Evolutionary conservation across 768 basidiomycete genomes (phyloP).

Genomic region (Pisolithus tinctorius): DNA sequence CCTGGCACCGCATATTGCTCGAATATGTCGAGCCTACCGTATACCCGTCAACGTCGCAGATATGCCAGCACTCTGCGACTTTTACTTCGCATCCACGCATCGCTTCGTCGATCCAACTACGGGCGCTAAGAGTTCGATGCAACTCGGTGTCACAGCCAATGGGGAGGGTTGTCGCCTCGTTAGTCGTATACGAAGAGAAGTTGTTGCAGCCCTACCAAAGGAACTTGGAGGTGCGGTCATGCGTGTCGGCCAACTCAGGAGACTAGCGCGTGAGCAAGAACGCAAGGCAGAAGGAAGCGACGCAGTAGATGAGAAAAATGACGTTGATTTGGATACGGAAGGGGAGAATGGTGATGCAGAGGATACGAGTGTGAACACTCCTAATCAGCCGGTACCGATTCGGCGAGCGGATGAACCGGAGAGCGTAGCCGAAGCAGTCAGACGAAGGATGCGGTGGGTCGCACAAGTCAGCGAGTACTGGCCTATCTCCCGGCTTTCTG

Average conservation of each 20-base stretch:
- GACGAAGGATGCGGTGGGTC: conserved; percentile 84
- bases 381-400: conserved; percentile 63
- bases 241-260: conserved; percentile 65
- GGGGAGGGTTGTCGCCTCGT: conserved; percentile 86
- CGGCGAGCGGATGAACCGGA: conserved; percentile 29
- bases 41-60: conserved; percentile 87
- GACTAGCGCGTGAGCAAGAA: conserved; percentile 36
- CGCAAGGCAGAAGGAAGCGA: conserved; percentile 1
- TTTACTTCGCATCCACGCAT: conserved; percentile 80
- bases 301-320: conserved; percentile 10
- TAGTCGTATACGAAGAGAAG: conserved; percentile 72
- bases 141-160: conserved; percentile 85
- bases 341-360: conserved; percentile 44
- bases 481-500: conserved; percentile 72
- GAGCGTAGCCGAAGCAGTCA: conserved; percentile 39
- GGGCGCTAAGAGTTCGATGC: conserved; percentile 45
- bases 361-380: conserved; percentile 48
- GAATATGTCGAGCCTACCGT: conserved; percentile 45
- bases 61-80: conserved; percentile 81
- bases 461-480: conserved; percentile 97
- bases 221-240: conserved; percentile 70
- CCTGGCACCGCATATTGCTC: conserved; percentile 55
- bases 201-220: conserved; percentile 66
- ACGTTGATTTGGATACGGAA: conserved; percentile 8
- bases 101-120: conserved; percentile 56